These are phyloP conservation scores for Silene vulgaris DNA, from an alignment of 179 eudicot species.

Conservation along the genomic window DNA sequence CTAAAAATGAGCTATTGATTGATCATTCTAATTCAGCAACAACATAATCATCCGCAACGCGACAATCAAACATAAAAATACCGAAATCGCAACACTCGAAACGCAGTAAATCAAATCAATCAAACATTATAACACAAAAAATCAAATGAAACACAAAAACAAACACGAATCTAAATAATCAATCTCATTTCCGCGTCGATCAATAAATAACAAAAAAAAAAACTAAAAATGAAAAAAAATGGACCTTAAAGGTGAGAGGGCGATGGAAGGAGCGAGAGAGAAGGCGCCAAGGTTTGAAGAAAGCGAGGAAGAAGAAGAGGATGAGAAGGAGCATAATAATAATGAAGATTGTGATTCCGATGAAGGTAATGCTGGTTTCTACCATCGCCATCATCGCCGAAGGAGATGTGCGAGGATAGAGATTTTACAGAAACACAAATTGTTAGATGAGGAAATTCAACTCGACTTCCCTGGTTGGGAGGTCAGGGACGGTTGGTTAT, in stretches of 20 bases:
- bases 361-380: slow-evolving; percentile 22
- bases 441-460: no score
- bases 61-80: not conserved
- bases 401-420: slow-evolving; percentile 23
- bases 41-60: not conserved
- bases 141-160: not conserved
- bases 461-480: no score
- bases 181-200: no score
- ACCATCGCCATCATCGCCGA: slow-evolving; percentile 49
- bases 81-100: not conserved
- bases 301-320: slow-evolving; percentile 37
- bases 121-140: not conserved
- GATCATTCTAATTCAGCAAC: not conserved
- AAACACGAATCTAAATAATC: not conserved
- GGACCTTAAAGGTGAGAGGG: slow-evolving; percentile 50
- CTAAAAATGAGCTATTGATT: not conserved
- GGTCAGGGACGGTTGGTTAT: no score
- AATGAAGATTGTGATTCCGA: slow-evolving; percentile 37
- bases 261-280: slow-evolving; percentile 31
- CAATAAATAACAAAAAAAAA: not conserved
- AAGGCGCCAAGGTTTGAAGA: slow-evolving; percentile 71
- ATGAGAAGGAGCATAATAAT: slow-evolving; percentile 45
- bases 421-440: slow-evolving; percentile 4
- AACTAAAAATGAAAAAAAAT: not conserved
- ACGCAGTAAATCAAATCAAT: not conserved